These are phyloP conservation scores for Yamadazyma pseudoaaseri DNA, from an alignment of 1,139 yeast species.

Conservation along the genomic window DNA sequence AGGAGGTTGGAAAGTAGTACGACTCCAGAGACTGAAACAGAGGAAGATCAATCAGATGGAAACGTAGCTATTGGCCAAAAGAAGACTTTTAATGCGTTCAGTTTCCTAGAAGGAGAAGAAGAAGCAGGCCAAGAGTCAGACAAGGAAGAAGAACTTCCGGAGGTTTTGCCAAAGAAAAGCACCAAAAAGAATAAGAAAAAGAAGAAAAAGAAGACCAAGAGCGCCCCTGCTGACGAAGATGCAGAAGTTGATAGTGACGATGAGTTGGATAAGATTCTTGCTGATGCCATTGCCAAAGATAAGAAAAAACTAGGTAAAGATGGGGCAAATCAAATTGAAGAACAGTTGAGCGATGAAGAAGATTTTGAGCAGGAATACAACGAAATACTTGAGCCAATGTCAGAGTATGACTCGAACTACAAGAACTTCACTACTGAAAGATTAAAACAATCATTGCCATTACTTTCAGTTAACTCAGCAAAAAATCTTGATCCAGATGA, in stretches of 20 bases:
- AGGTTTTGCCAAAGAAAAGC: slow-evolving; percentile 5
- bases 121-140: not conserved
- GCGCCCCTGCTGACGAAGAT: not conserved
- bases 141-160: not conserved
- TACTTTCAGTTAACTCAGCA: slow-evolving; percentile 44
- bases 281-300: slow-evolving; percentile 34
- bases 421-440: slow-evolving; percentile 45
- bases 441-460: slow-evolving; percentile 34
- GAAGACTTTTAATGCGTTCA: slow-evolving; percentile 51
- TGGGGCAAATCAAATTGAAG: slow-evolving; percentile 14
- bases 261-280: slow-evolving; percentile 41
- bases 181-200: slow-evolving; percentile 18
- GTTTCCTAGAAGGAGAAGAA: slow-evolving; percentile 40
- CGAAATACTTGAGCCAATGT: slow-evolving; percentile 34
- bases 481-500: slow-evolving; percentile 75
- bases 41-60: slow-evolving; percentile 12
- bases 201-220: slow-evolving; percentile 21
- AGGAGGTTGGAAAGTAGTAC: slow-evolving; percentile 32
- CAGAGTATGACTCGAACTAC: slow-evolving; percentile 38
- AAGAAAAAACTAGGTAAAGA: slow-evolving; percentile 14
- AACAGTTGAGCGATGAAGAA: slow-evolving; percentile 18
- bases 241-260: slow-evolving; percentile 27
- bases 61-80: slow-evolving; percentile 15
- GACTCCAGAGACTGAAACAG: slow-evolving; percentile 5
- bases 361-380: slow-evolving; percentile 34